Base-by-base conservation (phyloP, 1,284 basidiomycete species). In the Butyriboletus appendiculatus region DNA sequence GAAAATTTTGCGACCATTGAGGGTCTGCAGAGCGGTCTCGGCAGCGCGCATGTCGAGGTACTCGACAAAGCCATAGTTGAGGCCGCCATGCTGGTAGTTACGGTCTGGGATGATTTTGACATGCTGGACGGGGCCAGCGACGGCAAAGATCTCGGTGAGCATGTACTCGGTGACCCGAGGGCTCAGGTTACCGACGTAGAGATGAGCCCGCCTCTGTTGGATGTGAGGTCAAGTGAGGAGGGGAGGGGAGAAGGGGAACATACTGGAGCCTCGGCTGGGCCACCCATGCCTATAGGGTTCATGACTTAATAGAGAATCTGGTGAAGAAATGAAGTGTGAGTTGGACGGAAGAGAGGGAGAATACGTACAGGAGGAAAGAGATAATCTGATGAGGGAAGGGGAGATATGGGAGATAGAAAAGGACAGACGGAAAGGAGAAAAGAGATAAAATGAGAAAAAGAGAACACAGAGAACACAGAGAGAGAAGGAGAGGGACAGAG, bases 61-160 rank as follows among this genome's bases (percentile, higher is more conserved):
- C 76, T 96, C 94, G 72, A 97, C 96, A 75, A 96, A 98, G 63
- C 96, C 96, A 70, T 98, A 99, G 80, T 97, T 98, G 74, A 96
- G 89, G 53, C 94, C 95, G 55, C 94, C 96, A 70, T 97, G 95
- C 75, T 96, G 92, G 73, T 94, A 97, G 80, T 96, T 98, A 65
- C 94, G 87, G 77, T 98, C 96, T 42, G 95, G 94, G 70, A 99
- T 97, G 72, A 99, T 98, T 86, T 98, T 98, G 72, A 97, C 96
- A 67, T 94, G 91, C 73, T 96, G 92, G 59, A 98, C 94, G 56
- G 91, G 88, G 39, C 96, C 96, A 67, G 94, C 92, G 65, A 97
- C 93, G 67, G 92, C 92, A 72, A 97, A 97, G 64, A 97, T 96
- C 75, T 97, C 94, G 45, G 90, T 93, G 68, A 98, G 87, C 88